A percentile compares a stretch with the other conserved stretches of the same genome.
phyloP scores from a whole-genome alignment of 345 rosid genomes.

The Acer yangbiense region DNA sequence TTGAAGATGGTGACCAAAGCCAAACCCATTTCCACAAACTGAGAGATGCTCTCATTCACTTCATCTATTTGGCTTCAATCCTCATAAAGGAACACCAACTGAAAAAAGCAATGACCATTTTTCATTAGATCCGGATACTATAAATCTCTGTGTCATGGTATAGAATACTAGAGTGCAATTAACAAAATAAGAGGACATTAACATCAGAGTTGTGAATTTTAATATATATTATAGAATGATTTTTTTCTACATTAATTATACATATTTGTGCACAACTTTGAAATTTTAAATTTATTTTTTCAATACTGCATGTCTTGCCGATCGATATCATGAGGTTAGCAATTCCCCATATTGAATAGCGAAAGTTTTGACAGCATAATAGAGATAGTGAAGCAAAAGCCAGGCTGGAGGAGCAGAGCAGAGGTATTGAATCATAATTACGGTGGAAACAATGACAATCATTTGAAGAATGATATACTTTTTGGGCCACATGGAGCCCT shows the following conservation, averaged over 20 bases:
- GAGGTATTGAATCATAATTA: background rate
- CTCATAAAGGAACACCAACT: background rate
- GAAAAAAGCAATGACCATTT: too few relatives aligned
- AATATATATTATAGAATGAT: too few relatives aligned
- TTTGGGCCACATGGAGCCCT: constrained; percentile 14
- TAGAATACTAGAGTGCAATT: too few relatives aligned
- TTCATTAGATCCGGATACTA: too few relatives aligned
- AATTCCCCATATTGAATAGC: too few relatives aligned
- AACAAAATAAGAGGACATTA: too few relatives aligned
- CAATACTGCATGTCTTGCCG: background rate
- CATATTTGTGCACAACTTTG: too few relatives aligned
- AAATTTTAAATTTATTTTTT: background rate
- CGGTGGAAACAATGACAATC: constrained; percentile 15
- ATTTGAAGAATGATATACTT: constrained; percentile 23
- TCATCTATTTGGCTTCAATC: constrained; percentile 2
- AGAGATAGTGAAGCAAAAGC: background rate
- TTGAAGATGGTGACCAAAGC: constrained; percentile 15
- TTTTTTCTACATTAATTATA: too few relatives aligned
- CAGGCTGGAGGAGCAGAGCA: constrained; percentile 17
- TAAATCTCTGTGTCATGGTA: too few relatives aligned
- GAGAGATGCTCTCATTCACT: constrained; percentile 12
- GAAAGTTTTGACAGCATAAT: too few relatives aligned
- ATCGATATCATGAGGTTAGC: too few relatives aligned
- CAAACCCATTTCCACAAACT: constrained; percentile 22
- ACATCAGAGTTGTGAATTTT: too few relatives aligned